Conservation (phyloP, 345 rosid genomes). For the Pugionium cornutum region DNA sequence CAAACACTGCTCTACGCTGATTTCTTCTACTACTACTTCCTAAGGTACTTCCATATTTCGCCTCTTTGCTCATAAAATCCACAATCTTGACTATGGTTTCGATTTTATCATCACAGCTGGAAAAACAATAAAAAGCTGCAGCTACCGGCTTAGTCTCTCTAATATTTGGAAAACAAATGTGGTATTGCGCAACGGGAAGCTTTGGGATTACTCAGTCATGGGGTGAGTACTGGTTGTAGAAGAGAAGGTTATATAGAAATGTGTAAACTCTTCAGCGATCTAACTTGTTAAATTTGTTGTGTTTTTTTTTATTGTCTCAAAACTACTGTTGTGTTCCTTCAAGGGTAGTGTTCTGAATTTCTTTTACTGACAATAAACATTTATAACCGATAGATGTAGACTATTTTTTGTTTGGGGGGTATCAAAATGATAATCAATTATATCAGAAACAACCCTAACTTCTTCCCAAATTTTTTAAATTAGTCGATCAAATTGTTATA, state of each 20-base stretch:
- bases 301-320: not conserved
- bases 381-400: not conserved
- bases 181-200: not conserved
- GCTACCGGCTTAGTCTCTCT: conserved; percentile 60
- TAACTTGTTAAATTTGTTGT: conserved; percentile 24
- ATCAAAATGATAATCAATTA: no score
- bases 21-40: conserved; percentile 78
- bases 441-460: no score
- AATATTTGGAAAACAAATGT: not conserved
- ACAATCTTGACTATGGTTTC: not conserved
- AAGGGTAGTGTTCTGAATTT: not conserved
- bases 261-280: conserved; percentile 6
- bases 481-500: no score
- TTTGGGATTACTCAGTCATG: not conserved
- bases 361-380: not conserved
- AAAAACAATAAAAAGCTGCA: conserved; percentile 81
- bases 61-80: not conserved
- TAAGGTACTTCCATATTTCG: conserved; percentile 46
- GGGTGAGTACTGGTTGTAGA: conserved; percentile 2
- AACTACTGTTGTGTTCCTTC: not conserved
- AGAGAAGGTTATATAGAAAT: conserved; percentile 15
- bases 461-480: no score
- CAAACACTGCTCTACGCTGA: conserved; percentile 81
- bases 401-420: no score
- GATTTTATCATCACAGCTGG: conserved; percentile 55